Evolutionary conservation across 768 basidiomycete species (phyloP).

Genomic region (Chlorophyllum brunneum): DNA sequence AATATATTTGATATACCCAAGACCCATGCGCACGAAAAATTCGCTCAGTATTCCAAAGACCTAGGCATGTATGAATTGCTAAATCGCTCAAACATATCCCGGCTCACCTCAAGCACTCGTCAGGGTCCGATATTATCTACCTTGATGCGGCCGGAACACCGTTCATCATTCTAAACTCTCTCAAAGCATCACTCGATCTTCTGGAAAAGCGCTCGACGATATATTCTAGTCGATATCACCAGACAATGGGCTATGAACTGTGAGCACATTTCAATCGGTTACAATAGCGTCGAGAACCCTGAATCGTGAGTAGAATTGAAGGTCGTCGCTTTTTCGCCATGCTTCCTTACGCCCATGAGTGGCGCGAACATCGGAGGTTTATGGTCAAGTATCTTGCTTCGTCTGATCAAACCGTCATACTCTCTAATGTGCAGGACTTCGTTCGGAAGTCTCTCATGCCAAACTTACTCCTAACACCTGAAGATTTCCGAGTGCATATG

Average conservation of each 20-base stretch:
- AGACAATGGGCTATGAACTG: slow-evolving; percentile 8
- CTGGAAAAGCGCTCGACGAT: slow-evolving; percentile 20
- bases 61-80: not conserved
- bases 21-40: slow-evolving; percentile 12
- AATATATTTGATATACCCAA: slow-evolving; percentile 42
- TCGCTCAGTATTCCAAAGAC: not conserved
- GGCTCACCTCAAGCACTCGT: not conserved
- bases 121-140: slow-evolving; percentile 23
- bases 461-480: slow-evolving; percentile 2
- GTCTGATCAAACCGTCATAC: not conserved
- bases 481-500: slow-evolving; percentile 5
- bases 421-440: not conserved
- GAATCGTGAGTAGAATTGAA: too few species aligned
- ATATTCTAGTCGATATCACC: slow-evolving; percentile 13
- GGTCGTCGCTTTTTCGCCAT: not conserved
- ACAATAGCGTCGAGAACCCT: too few species aligned
- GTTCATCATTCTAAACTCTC: slow-evolving; percentile 20
- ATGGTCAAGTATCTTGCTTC: slow-evolving; percentile 2
- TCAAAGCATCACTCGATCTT: slow-evolving; percentile 18
- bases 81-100: not conserved
- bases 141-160: slow-evolving; percentile 16
- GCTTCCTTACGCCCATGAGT: slow-evolving; percentile 9
- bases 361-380: slow-evolving; percentile 7
- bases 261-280: too few species aligned
- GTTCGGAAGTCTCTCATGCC: not conserved